These are phyloP conservation scores for Paramecium tetraurelia DNA, from an alignment of 73 alveolate genomes.

Conservation along the genomic window DNA sequence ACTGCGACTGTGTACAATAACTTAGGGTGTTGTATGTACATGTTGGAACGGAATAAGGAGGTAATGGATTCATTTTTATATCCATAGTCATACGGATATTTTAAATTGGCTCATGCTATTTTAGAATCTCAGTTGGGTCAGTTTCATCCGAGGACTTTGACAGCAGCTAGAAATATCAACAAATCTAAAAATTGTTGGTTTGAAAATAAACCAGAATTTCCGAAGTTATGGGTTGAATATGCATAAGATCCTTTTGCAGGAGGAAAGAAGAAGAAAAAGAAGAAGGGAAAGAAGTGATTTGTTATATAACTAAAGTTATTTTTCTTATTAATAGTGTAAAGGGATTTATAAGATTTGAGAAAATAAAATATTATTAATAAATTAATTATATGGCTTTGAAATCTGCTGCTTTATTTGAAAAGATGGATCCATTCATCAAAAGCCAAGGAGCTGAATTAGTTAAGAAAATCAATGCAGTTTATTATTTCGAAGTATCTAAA, in stretches of 20 bases:
- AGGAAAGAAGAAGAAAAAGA: slow-evolving; percentile 79
- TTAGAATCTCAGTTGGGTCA: slow-evolving; percentile 83
- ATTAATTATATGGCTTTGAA: slow-evolving; percentile 64
- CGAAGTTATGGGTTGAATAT: slow-evolving; percentile 79
- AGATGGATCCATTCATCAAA: slow-evolving; percentile 74
- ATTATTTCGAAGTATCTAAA: slow-evolving; percentile 75
- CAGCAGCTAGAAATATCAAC: slow-evolving; percentile 74
- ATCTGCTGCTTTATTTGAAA: slow-evolving; percentile 73
- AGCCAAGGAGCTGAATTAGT: slow-evolving; percentile 76
- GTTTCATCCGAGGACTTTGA: slow-evolving; percentile 82
- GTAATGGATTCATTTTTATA: neutral
- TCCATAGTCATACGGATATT: slow-evolving; percentile 76
- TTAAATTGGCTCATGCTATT: slow-evolving; percentile 84
- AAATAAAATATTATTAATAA: neutral
- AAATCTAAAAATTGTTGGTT: slow-evolving; percentile 71
- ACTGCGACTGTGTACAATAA: slow-evolving; percentile 98
- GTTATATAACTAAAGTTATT: neutral
- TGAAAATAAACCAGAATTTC: slow-evolving; percentile 69
- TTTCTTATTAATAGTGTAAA: neutral
- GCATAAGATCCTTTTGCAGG: slow-evolving; percentile 84
- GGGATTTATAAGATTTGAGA: neutral
- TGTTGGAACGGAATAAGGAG: slow-evolving; percentile 84
- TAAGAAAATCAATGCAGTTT: slow-evolving; percentile 73
- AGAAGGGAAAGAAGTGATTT: slow-evolving; percentile 79
- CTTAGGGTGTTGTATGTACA: slow-evolving; percentile 91